Conservation (phyloP, 2,329 filamentous ascomycete genomes). For the Lachnellula hyalina region DNA sequence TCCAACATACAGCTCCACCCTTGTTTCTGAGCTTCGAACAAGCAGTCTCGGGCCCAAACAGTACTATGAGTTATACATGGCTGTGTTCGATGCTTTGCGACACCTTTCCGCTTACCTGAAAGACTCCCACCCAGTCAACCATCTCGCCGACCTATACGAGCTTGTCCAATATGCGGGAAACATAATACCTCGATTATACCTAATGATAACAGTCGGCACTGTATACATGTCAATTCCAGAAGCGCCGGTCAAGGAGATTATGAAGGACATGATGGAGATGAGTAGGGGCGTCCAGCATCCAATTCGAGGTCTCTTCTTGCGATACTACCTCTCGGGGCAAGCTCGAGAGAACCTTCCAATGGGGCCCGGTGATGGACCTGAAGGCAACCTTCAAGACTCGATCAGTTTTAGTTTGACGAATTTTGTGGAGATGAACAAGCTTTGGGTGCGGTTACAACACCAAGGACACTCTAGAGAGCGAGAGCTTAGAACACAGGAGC, state of each 20-base stretch:
- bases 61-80: slow-evolving; percentile 99
- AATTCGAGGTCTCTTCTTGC: slow-evolving; percentile 86
- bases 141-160: slow-evolving; percentile 96
- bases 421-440: slow-evolving; percentile 99
- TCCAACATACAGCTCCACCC: slow-evolving; percentile 66
- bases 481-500: slow-evolving; percentile 87
- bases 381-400: slow-evolving; percentile 93
- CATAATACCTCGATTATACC: slow-evolving; percentile 90
- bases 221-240: slow-evolving; percentile 99
- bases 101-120: slow-evolving; percentile 94
- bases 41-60: slow-evolving; percentile 98
- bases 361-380: slow-evolving; percentile 79
- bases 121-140: slow-evolving; percentile 95
- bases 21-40: slow-evolving; percentile 96
- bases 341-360: slow-evolving; percentile 82
- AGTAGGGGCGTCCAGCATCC: slow-evolving; percentile 96
- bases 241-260: slow-evolving; percentile 97
- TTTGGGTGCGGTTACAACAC: slow-evolving; percentile 96
- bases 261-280: slow-evolving; percentile 99
- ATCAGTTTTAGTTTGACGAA: slow-evolving; percentile 98
- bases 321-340: slow-evolving; percentile 95
- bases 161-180: slow-evolving; percentile 98
- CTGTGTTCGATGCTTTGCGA: slow-evolving; percentile 94
- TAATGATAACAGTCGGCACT: slow-evolving; percentile 98
- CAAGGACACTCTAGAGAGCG: slow-evolving; percentile 94